Evolutionary conservation across 331 rosid genomes (phyloP).

Genomic region (Malus hybrid): DNA sequence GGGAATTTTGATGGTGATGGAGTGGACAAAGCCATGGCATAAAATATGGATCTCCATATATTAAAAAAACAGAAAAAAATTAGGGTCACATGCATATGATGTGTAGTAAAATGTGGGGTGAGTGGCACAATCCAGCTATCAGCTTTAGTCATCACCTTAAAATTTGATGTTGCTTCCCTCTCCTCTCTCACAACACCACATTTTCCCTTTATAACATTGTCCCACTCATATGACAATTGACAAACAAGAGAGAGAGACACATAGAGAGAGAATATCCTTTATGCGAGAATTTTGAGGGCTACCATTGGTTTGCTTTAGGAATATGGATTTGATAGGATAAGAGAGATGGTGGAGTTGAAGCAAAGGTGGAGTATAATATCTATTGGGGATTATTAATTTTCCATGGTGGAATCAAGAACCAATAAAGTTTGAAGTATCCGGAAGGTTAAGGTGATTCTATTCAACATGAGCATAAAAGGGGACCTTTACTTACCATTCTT

Average conservation of each 20-base stretch:
- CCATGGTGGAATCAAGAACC: constrained; percentile 1
- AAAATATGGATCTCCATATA: constrained; percentile 7
- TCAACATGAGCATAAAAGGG: not conserved
- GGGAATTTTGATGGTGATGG: constrained; percentile 13
- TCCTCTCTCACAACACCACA: not conserved
- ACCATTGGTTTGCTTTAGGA: not conserved
- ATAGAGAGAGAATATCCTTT: not conserved
- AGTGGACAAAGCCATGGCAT: constrained; percentile 11
- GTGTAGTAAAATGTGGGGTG: not conserved
- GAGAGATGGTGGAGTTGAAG: constrained; percentile 7
- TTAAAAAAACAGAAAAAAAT: not conserved
- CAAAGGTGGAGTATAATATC: constrained; percentile 7
- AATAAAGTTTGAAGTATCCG: constrained; percentile 3
- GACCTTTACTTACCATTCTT: not conserved
- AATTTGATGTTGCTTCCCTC: constrained; percentile 2
- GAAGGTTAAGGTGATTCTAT: not conserved
- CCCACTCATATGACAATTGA: constrained; percentile 3
- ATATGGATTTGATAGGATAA: constrained; percentile 10
- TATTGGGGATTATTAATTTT: not conserved
- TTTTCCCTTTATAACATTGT: not conserved
- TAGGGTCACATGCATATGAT: not conserved
- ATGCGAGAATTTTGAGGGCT: constrained; percentile 6
- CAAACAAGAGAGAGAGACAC: not conserved
- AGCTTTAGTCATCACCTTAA: constrained; percentile 1
- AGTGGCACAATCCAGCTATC: not conserved